phyloP scores from a whole-genome alignment of 2,329 filamentous ascomycete genomes.

The Diaporthe destruens region DNA sequence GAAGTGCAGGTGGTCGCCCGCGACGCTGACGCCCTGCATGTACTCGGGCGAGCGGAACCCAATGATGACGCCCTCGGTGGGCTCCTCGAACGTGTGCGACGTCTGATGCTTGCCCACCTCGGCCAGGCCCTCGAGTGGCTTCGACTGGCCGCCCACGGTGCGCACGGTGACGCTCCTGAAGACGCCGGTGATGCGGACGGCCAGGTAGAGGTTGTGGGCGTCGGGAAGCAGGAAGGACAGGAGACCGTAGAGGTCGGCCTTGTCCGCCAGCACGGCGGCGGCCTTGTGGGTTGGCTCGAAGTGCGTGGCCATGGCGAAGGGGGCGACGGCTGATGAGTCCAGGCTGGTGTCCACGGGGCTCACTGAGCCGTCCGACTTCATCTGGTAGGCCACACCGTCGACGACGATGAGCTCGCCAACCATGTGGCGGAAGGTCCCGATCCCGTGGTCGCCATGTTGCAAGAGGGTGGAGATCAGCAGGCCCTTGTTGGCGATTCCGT shows the following conservation, averaged over 20 bases:
- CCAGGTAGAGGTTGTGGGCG: constrained; percentile 49
- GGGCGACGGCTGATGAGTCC: constrained; percentile 46
- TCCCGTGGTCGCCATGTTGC: constrained; percentile 51
- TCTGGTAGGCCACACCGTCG: constrained; percentile 51
- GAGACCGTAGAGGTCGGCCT: constrained; percentile 47
- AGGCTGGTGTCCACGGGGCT: constrained; percentile 44
- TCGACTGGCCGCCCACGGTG: constrained; percentile 50
- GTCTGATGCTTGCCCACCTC: constrained; percentile 49
- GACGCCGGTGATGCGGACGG: constrained; percentile 49
- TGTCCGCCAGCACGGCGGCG: constrained; percentile 45
- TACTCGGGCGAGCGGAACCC: constrained; percentile 52
- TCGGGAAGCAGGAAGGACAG: constrained; percentile 46
- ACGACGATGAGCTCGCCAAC: constrained; percentile 53
- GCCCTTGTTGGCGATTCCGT: constrained; percentile 51
- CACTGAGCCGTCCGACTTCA: constrained; percentile 52
- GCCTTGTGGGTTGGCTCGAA: constrained; percentile 46
- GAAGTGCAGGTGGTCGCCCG: constrained; percentile 53
- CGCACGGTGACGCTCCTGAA: constrained; percentile 49
- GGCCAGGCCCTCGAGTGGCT: constrained; percentile 47
- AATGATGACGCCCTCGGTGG: constrained; percentile 48
- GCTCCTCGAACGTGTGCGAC: constrained; percentile 46
- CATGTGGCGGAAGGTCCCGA: constrained; percentile 53
- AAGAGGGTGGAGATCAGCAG: constrained; percentile 48
- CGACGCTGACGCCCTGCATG: constrained; percentile 51
- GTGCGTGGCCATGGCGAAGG: constrained; percentile 52